A percentile compares a stretch with the other conserved stretches of the same genome.
phyloP scores from a whole-genome alignment of 2,329 filamentous ascomycete species.

The Colletotrichum filicis region DNA sequence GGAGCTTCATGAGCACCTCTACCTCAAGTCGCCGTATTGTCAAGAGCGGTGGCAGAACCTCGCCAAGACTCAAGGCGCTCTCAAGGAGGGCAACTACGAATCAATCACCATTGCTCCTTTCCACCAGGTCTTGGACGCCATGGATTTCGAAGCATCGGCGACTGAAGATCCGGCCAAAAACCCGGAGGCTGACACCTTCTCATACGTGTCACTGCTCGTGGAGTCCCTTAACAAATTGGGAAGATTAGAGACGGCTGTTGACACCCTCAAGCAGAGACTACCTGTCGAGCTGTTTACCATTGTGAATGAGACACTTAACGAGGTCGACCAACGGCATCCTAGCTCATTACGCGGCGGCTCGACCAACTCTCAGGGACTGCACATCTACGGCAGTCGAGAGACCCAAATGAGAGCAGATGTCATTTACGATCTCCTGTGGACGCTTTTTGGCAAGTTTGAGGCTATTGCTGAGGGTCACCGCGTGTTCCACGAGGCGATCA shows the following conservation, averaged over 20 bases:
- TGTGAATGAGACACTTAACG: constrained; percentile 93
- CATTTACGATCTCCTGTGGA: constrained; percentile 91
- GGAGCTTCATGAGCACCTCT: constrained; percentile 95
- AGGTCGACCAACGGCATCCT: constrained; percentile 94
- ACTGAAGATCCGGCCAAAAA: constrained; percentile 92
- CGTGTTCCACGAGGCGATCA: constrained; percentile 91
- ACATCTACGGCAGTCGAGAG: constrained; percentile 74
- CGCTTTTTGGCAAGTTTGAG: constrained; percentile 95
- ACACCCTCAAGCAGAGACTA: constrained; percentile 90
- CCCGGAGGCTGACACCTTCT: constrained; percentile 94
- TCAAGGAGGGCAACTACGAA: constrained; percentile 60
- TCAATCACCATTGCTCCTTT: constrained; percentile 63
- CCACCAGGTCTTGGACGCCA: constrained; percentile 67
- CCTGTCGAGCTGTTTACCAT: constrained; percentile 94
- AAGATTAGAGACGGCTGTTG: constrained; percentile 84
- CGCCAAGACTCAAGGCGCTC: constrained; percentile 71
- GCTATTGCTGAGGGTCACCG: constrained; percentile 96
- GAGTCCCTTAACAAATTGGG: constrained; percentile 93
- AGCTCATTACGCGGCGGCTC: constrained; percentile 74
- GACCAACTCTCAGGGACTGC: constrained; percentile 64
- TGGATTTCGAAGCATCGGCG: constrained; percentile 71
- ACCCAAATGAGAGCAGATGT: constrained; percentile 85
- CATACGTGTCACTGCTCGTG: constrained; percentile 87
- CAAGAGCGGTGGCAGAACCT: constrained; percentile 94
- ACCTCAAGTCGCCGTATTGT: constrained; percentile 97